Evolutionary conservation across 345 rosid genomes (phyloP).

Genomic region (Salix viminalis): DNA sequence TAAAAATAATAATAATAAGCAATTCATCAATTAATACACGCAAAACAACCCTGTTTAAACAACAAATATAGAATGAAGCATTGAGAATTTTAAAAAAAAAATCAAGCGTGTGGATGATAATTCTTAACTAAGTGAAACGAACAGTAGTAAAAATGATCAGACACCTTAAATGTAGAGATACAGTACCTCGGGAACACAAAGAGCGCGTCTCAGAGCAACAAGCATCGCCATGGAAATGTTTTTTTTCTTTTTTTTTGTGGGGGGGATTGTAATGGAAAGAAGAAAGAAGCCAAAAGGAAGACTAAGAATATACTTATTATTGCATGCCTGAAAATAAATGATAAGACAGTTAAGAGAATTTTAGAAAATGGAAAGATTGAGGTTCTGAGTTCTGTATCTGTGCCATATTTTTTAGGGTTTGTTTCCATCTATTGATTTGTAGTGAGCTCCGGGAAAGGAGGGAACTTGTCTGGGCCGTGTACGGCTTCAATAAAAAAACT

Average conservation of each 20-base stretch:
- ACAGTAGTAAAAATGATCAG: background rate
- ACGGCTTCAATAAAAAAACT: too few relatives aligned
- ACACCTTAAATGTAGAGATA: background rate
- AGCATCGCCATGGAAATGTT: conserved; percentile 51
- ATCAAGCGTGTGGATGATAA: too few relatives aligned
- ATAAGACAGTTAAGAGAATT: background rate
- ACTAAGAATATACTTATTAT: background rate
- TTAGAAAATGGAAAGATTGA: conserved; percentile 19
- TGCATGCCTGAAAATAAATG: conserved; percentile 1
- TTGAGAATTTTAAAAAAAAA: too few relatives aligned
- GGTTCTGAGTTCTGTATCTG: background rate
- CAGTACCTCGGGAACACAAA: conserved; percentile 38
- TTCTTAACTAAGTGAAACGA: background rate
- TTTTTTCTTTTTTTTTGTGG: background rate
- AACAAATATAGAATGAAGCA: too few relatives aligned
- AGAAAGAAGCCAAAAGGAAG: background rate
- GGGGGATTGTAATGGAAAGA: background rate
- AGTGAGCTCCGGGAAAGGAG: background rate
- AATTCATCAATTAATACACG: too few relatives aligned
- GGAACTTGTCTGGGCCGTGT: background rate
- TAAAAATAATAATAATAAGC: background rate
- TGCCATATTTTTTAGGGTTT: background rate
- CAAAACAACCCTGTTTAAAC: too few relatives aligned
- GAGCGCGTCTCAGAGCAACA: conserved; percentile 38
- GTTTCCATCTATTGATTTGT: conserved; percentile 35